Conservation (phyloP, 1,284 basidiomycete genomes). For the Marasmius sp. region DNA sequence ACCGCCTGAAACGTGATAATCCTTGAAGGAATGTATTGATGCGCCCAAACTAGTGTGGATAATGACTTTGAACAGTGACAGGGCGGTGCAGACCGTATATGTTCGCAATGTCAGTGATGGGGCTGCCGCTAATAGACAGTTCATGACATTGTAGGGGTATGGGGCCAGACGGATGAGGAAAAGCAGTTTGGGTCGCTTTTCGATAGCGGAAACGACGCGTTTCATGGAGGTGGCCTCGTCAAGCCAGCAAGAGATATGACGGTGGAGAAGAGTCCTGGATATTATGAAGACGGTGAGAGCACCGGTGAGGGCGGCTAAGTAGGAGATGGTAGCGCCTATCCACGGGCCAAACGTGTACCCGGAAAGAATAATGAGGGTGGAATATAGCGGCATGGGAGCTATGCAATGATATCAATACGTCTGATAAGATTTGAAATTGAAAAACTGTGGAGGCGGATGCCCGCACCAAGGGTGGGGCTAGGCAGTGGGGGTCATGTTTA, state of each 20-base stretch:
- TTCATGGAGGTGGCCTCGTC: slow-evolving; percentile 62
- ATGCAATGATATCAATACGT: neutral
- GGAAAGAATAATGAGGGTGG: slow-evolving; percentile 83
- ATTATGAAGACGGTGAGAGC: slow-evolving; percentile 78
- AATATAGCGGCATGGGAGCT: slow-evolving; percentile 86
- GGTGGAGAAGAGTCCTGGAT: slow-evolving; percentile 71
- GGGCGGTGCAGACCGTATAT: slow-evolving; percentile 77
- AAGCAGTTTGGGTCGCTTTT: slow-evolving; percentile 79
- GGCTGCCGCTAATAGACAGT: slow-evolving; percentile 83
- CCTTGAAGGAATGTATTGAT: slow-evolving; percentile 80
- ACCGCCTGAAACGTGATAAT: slow-evolving; percentile 46
- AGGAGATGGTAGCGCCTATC: slow-evolving; percentile 80
- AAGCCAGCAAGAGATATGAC: slow-evolving; percentile 71
- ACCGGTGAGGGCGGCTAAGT: slow-evolving; percentile 79
- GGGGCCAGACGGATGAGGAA: slow-evolving; percentile 86
- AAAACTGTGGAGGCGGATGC: neutral
- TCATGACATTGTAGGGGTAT: slow-evolving; percentile 89
- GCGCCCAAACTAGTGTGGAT: slow-evolving; percentile 83
- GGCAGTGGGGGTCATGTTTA: slow-evolving; percentile 10
- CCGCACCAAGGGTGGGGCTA: neutral
- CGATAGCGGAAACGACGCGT: slow-evolving; percentile 83
- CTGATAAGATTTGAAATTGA: slow-evolving; percentile 9
- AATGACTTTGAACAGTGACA: slow-evolving; percentile 84
- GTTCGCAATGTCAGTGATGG: slow-evolving; percentile 80
- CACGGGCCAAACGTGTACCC: slow-evolving; percentile 85